Evolutionary conservation across 2,329 filamentous ascomycete genomes (phyloP), one percentile per base, ranked within the genome.

Genomic region (Epichloe gansuensis): DNA sequence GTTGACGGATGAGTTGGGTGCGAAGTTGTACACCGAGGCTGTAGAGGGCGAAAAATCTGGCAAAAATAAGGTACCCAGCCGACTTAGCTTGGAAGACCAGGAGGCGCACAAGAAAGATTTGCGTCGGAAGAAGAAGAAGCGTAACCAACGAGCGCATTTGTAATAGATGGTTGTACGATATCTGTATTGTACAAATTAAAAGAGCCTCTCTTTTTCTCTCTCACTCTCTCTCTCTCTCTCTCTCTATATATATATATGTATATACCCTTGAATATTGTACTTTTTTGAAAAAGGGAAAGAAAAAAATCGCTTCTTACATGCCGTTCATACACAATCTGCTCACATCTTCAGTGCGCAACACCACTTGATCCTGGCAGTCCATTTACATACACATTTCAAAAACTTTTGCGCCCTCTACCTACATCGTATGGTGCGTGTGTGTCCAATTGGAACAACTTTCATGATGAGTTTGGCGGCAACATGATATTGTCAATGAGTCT

Each of bases 401-500:
- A 31, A 11, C 4, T 8, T 31, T 31, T 3, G 15, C 11, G 12
- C 42, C 23, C 27, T 12, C 6, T 31, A n/a, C 5, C 27, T 13
- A 31, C 43, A 27, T 17, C 4, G 7, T 34, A 7, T 2, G 17
- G 23, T 21, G 23, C 23, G 7, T 21, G 12, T 12, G 7, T 21
- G 12, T 12, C 40, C n/a, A 12, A 12, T 6, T 43, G 8, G 11
- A 43, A 6, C 11, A 21, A 38, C 0, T 38, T 35, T 48, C 45
- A 40, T 40, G 25, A 34, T n/a, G 77, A 73, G 59, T 75, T 70
- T 6, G 57, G 52, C 42, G 51, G 39, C 36, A 91, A 65, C 51
- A 95, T 84, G 57, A 97, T 83, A 63, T 98, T 98, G 64, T 98
- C 93, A 65, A 98, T 96, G 67, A 98, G 71, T 55, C 93, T 77